Conservation (phyloP, 2,329 filamentous ascomycete species). For the Cladosporium colombiae region DNA sequence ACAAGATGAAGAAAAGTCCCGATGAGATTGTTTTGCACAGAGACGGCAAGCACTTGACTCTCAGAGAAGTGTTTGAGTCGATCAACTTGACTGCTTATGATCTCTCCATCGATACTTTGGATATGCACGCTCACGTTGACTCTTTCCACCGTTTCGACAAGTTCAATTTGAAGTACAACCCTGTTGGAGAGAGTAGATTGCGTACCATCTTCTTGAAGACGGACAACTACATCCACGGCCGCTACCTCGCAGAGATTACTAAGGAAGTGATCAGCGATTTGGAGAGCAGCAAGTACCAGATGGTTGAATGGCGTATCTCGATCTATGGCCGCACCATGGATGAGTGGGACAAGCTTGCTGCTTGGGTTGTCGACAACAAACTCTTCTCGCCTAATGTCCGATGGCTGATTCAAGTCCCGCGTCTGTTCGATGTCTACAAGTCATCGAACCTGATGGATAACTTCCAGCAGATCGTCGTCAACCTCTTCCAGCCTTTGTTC, state of each 20-base stretch:
- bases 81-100: conserved; percentile 98
- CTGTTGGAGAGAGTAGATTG: conserved; percentile 89
- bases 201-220: conserved; percentile 99
- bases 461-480: conserved; percentile 86
- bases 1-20: conserved; percentile 98
- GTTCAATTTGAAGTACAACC: conserved; percentile 99
- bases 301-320: conserved; percentile 98
- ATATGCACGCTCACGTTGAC: conserved; percentile 99
- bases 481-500: conserved; percentile 91
- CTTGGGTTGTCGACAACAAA: conserved; percentile 98
- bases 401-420: conserved; percentile 94
- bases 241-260: conserved; percentile 95
- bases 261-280: conserved; percentile 97
- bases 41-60: conserved; percentile 87
- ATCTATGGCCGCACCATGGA: conserved; percentile 90
- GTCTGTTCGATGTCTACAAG: conserved; percentile 95
- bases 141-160: conserved; percentile 99
- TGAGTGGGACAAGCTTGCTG: conserved; percentile 97
- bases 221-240: conserved; percentile 94
- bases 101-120: conserved; percentile 93
- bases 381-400: conserved; percentile 96
- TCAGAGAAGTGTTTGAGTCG: conserved; percentile 92
- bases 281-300: conserved; percentile 98
- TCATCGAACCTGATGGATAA: conserved; percentile 80
- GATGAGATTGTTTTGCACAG: conserved; percentile 91